Base-by-base conservation (phyloP, 1,284 basidiomycete genomes). In the Waitea zeae region DNA sequence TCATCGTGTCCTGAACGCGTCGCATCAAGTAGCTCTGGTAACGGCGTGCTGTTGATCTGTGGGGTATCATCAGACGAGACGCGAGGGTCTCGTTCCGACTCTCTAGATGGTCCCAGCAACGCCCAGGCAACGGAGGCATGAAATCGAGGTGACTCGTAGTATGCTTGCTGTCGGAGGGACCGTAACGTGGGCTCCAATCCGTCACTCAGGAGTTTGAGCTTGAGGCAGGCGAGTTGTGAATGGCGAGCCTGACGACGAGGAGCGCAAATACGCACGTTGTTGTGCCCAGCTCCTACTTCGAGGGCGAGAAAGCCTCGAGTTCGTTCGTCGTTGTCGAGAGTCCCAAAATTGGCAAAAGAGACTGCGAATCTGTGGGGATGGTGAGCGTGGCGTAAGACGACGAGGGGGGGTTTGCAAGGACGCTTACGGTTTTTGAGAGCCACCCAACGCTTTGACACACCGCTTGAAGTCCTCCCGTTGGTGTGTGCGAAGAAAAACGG, bases 121-220 rank as follows among this genome's bases (percentile, higher is more conserved):
- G 74, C 70, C 83, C 86, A 88, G 6, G 69, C 82, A 36, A 89
- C 67, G 1, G 83, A 87, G 9, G 72, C 66, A 46, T 89, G 86
- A 46, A 86, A 88, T 20, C 70, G 66, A 12, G 86, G 80, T 28
- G 67, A 56, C 15, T 56, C 46, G 49, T 89, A 88, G 52, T 78
- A 88, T 36, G 66, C 63, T 44, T 71, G 69, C 41, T 87, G 80
- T 26, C 71, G 69, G 20, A 83, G 58, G 5, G 51, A 46, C 11
- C 53, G 56, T 27, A 87, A 53, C 2, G 58, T 56, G 2, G 75
- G 69, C 2, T 59, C 56, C 28, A 86, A 50, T 12, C 57, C 53
- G 31, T 66, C 56, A 1, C 67, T 58, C 24, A 83, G 54, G 6
- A 48, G 43, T 39, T 57, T 53, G 12, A 84, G 50, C 81, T 84